Conservation (phyloP, 2,329 filamentous ascomycete species). For the Tolypocladium cylindrosporum region DNA sequence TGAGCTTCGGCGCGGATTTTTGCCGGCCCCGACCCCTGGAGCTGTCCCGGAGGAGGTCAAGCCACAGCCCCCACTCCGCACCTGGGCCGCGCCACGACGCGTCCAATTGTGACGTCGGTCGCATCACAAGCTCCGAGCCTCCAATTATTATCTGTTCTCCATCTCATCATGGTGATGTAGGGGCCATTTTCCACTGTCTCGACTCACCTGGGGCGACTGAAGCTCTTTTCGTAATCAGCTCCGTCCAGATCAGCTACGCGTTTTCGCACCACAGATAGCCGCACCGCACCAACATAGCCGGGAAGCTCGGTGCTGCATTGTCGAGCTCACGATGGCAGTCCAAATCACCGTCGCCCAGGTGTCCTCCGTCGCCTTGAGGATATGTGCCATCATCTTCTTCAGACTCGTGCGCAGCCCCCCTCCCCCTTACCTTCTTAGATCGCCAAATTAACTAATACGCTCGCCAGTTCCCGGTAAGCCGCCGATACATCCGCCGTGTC, state of each 20-base stretch:
- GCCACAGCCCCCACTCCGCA: neutral
- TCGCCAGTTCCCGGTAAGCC: conserved; percentile 25
- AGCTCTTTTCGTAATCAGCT: neutral
- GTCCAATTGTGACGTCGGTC: conserved; percentile 1
- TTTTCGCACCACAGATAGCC: neutral
- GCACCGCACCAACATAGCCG: too few species aligned
- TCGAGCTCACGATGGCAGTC: conserved; percentile 7
- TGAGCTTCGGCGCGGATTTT: conserved; percentile 13
- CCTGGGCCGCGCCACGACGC: neutral
- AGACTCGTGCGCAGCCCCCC: conserved; percentile 19
- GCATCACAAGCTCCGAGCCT: neutral
- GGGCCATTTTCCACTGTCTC: neutral
- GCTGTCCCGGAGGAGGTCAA: neutral
- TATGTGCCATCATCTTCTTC: conserved; percentile 25
- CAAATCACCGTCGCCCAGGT: conserved; percentile 20
- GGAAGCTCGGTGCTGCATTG: too few species aligned
- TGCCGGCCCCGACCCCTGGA: conserved; percentile 6
- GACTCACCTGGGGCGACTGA: neutral
- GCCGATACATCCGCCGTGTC: neutral
- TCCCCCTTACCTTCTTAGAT: neutral
- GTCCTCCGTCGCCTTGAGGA: conserved; percentile 26
- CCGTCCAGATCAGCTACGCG: neutral
- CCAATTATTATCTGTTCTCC: neutral
- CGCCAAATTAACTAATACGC: conserved; percentile 4
- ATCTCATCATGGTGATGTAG: neutral